phyloP scores from a whole-genome alignment of 306 rosid genomes.

The Vicia faba region DNA sequence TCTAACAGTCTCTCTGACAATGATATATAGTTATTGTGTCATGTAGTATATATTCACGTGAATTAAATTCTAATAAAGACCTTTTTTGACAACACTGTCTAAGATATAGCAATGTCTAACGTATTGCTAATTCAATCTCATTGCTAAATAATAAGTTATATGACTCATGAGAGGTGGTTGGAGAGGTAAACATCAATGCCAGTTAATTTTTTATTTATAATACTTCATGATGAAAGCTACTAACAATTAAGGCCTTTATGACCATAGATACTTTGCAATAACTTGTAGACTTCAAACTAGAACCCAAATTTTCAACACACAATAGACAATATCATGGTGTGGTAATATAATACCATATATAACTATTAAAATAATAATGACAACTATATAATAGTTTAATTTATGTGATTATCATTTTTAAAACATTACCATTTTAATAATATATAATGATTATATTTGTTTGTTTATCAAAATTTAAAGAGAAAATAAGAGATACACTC shows the following conservation, averaged over 20 bases:
- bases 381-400: too few species aligned
- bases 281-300: neutral
- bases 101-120: neutral
- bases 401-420: too few species aligned
- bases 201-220: constrained; percentile 9
- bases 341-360: neutral
- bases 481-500: too few species aligned
- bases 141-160: constrained; percentile 3
- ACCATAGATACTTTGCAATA: constrained; percentile 15
- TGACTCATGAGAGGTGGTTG: neutral
- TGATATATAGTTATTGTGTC: constrained; percentile 13
- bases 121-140: neutral
- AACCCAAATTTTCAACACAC: neutral
- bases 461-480: too few species aligned
- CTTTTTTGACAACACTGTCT: neutral
- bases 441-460: too few species aligned
- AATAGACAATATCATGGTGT: constrained; percentile 12
- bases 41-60: neutral
- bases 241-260: constrained; percentile 5
- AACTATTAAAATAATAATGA: too few species aligned
- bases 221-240: constrained; percentile 16
- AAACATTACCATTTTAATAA: too few species aligned
- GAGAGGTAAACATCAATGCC: constrained; percentile 16
- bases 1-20: neutral
- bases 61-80: neutral